These are phyloP conservation scores for Cydonia oblonga DNA, from an alignment of 331 rosid species.

Conservation along the genomic window DNA sequence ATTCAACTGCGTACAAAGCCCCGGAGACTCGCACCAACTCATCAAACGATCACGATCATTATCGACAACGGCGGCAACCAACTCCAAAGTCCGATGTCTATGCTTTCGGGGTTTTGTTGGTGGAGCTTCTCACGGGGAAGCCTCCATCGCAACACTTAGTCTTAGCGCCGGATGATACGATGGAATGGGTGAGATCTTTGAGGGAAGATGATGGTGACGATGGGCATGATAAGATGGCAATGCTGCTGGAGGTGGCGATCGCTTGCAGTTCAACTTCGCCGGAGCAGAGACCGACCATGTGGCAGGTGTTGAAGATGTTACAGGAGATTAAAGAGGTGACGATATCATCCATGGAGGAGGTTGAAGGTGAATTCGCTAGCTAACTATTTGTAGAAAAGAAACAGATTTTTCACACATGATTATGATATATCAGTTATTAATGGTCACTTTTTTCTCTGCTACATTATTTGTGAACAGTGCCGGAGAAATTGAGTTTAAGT, in stretches of 20 bases:
- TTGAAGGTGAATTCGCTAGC: slow-evolving; percentile 14
- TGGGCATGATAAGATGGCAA: slow-evolving; percentile 52
- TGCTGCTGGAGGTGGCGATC: slow-evolving; percentile 70
- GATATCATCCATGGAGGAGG: slow-evolving; percentile 41
- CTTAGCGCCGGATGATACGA: slow-evolving; percentile 41
- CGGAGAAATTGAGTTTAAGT: no score
- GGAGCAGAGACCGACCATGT: slow-evolving; percentile 90
- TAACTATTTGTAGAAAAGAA: not conserved
- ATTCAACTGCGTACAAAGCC: slow-evolving; percentile 47
- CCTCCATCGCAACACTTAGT: slow-evolving; percentile 45
- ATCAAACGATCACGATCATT: not conserved
- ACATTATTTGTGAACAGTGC: not conserved
- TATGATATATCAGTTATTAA: not conserved
- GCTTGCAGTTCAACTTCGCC: slow-evolving; percentile 62
- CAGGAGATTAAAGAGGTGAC: slow-evolving; percentile 62
- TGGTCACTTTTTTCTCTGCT: not conserved
- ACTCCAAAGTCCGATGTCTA: slow-evolving; percentile 60
- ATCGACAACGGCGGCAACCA: slow-evolving; percentile 25
- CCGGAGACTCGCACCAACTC: slow-evolving; percentile 42
- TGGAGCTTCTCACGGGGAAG: slow-evolving; percentile 74
- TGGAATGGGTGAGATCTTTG: slow-evolving; percentile 50
- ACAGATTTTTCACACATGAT: not conserved
- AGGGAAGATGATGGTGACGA: slow-evolving; percentile 30
- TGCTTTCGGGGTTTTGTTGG: slow-evolving; percentile 60
- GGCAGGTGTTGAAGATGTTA: slow-evolving; percentile 92